phyloP scores from a whole-genome alignment of 1,139 yeast species.

The Meyerozyma sp. region DNA sequence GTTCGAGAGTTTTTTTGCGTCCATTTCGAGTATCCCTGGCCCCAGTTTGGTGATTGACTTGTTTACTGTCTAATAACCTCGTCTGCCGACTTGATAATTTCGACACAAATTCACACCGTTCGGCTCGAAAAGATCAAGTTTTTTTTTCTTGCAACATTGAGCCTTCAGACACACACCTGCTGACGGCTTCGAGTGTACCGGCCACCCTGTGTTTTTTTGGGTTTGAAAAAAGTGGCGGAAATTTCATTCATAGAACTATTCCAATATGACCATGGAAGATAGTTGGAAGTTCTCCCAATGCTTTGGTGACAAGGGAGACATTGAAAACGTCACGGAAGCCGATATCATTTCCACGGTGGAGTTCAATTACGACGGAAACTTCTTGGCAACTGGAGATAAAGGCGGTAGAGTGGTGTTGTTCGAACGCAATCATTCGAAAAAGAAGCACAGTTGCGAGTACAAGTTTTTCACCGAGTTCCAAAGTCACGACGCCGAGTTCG shows the following conservation, averaged over 20 bases:
- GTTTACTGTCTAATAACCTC: not conserved
- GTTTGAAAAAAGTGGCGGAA: too few relatives aligned
- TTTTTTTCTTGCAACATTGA: not conserved
- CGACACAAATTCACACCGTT: not conserved
- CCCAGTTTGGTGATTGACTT: not conserved
- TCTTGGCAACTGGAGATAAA: slow-evolving; percentile 95
- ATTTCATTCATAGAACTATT: too few relatives aligned
- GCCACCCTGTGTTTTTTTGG: not conserved
- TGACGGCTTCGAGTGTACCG: not conserved
- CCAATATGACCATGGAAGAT: slow-evolving; percentile 19
- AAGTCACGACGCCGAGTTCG: slow-evolving; percentile 98
- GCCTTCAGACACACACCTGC: not conserved
- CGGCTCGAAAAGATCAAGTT: not conserved
- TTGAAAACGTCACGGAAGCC: slow-evolving; percentile 93
- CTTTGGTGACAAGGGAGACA: slow-evolving; percentile 97
- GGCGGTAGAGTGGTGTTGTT: slow-evolving; percentile 97
- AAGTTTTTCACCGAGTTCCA: slow-evolving; percentile 96
- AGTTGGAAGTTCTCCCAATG: slow-evolving; percentile 80
- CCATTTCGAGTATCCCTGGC: not conserved
- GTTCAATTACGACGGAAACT: slow-evolving; percentile 92
- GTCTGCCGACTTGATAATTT: not conserved
- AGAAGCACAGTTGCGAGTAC: slow-evolving; percentile 75
- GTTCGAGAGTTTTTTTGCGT: not conserved
- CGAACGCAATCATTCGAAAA: slow-evolving; percentile 77
- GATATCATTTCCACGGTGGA: slow-evolving; percentile 97